These are phyloP conservation scores for Senna siamea DNA, from an alignment of 306 rosid species.

Conservation along the genomic window DNA sequence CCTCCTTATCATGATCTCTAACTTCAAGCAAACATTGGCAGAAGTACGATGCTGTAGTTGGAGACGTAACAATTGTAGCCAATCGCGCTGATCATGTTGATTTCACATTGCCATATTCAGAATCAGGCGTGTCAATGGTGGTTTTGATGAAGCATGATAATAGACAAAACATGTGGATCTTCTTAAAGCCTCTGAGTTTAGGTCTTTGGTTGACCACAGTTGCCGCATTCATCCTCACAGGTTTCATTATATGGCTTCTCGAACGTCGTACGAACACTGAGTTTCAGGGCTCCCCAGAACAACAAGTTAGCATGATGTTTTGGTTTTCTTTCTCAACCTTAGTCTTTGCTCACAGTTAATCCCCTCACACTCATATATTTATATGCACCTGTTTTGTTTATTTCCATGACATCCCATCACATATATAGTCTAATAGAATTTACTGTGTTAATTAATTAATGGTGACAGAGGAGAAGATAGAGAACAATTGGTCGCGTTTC, in stretches of 20 bases:
- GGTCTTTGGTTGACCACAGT: conserved; percentile 47
- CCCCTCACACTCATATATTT: too few relatives aligned
- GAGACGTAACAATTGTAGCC: conserved; percentile 49
- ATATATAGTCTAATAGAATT: too few relatives aligned
- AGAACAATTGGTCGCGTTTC: conserved; percentile 37
- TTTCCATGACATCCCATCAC: too few relatives aligned
- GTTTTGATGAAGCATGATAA: conserved; percentile 38
- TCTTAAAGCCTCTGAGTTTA: too few relatives aligned
- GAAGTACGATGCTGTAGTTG: too few relatives aligned
- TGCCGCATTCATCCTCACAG: conserved; percentile 37
- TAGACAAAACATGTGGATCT: conserved; percentile 44
- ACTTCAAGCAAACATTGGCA: too few relatives aligned
- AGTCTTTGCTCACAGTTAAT: conserved; percentile 49
- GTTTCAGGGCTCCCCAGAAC: conserved; percentile 33
- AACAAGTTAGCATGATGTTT: conserved; percentile 39
- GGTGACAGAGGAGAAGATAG: too few relatives aligned
- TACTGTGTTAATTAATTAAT: too few relatives aligned
- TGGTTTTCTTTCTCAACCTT: conserved; percentile 54
- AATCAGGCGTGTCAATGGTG: conserved; percentile 50
- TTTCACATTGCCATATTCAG: conserved; percentile 49
- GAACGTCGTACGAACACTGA: conserved; percentile 45
- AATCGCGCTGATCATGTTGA: conserved; percentile 43
- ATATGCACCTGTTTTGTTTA: too few relatives aligned
- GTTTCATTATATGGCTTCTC: conserved; percentile 44
- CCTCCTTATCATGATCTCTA: too few relatives aligned